These are phyloP conservation scores for Fusarium algeriense DNA, from an alignment of 2,329 filamentous ascomycete genomes.

Conservation along the genomic window DNA sequence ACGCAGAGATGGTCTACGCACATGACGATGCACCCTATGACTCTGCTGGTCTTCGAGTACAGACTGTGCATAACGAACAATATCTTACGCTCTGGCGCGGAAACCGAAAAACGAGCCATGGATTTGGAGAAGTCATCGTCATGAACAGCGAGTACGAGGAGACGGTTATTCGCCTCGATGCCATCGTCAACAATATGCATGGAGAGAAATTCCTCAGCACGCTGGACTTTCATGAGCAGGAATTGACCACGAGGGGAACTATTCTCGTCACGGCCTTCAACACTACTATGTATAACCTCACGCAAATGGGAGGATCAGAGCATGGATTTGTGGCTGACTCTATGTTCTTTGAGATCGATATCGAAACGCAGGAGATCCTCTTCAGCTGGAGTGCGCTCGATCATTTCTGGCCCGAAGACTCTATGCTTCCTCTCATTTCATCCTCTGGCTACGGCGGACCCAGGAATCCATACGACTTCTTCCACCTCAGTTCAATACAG, in stretches of 20 bases:
- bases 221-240: slow-evolving; percentile 44
- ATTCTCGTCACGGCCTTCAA: slow-evolving; percentile 46
- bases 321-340: slow-evolving; percentile 47
- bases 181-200: slow-evolving; percentile 6
- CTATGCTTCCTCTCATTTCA: slow-evolving; percentile 23
- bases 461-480: slow-evolving; percentile 38
- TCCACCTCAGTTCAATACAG: slow-evolving; percentile 47
- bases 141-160: slow-evolving; percentile 49
- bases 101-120: slow-evolving; percentile 43
- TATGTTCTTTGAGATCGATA: slow-evolving; percentile 58
- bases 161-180: slow-evolving; percentile 22
- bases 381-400: slow-evolving; percentile 57
- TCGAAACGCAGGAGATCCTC: slow-evolving; percentile 54
- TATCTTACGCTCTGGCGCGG: slow-evolving; percentile 51
- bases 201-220: slow-evolving; percentile 1
- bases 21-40: slow-evolving; percentile 28
- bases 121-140: slow-evolving; percentile 50
- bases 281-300: slow-evolving; percentile 35
- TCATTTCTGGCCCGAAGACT: slow-evolving; percentile 43
- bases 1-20: slow-evolving; percentile 49
- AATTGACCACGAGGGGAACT: slow-evolving; percentile 38
- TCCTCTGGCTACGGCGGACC: slow-evolving; percentile 26
- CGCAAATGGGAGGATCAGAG: slow-evolving; percentile 28
- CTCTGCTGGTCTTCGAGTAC: slow-evolving; percentile 45
- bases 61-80: slow-evolving; percentile 47